These are phyloP conservation scores for Botryobasidium botryosum DNA, from an alignment of 768 basidiomycete genomes.

Conservation along the genomic window DNA sequence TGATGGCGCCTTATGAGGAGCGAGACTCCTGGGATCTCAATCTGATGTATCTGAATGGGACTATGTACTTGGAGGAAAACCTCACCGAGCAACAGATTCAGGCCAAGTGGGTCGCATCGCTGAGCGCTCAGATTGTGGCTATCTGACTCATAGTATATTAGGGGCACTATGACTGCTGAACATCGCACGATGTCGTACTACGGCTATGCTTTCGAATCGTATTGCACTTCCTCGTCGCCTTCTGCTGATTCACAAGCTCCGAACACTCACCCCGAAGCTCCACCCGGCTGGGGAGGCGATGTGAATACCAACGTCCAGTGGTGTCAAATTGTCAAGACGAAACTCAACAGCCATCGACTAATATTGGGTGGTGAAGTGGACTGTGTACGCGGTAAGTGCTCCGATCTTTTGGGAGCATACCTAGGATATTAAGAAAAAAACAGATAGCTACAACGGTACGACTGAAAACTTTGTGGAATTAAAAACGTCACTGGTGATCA, in stretches of 20 bases:
- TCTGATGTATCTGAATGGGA: slow-evolving; percentile 56
- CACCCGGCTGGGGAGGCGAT: slow-evolving; percentile 57
- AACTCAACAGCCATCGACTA: slow-evolving; percentile 50
- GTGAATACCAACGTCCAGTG: slow-evolving; percentile 82
- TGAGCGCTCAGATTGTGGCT: background rate
- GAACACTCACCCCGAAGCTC: slow-evolving; percentile 16
- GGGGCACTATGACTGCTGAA: slow-evolving; percentile 46
- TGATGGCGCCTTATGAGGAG: slow-evolving; percentile 71
- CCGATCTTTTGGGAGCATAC: background rate
- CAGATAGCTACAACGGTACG: slow-evolving; percentile 43
- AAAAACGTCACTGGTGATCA: slow-evolving; percentile 67
- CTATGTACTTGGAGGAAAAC: slow-evolving; percentile 63
- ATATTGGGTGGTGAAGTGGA: slow-evolving; percentile 86
- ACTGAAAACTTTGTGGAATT: slow-evolving; percentile 66
- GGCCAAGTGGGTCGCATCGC: slow-evolving; percentile 37
- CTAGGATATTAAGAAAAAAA: too few relatives aligned
- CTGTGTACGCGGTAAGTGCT: slow-evolving; percentile 51
- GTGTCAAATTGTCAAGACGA: slow-evolving; percentile 81
- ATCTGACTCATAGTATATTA: slow-evolving; percentile 18
- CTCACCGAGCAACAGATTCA: slow-evolving; percentile 36
- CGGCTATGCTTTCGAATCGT: slow-evolving; percentile 83
- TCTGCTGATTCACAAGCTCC: slow-evolving; percentile 13
- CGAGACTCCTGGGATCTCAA: slow-evolving; percentile 69
- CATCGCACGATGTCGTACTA: slow-evolving; percentile 57
- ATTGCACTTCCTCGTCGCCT: slow-evolving; percentile 39